Percentiles rank a stretch among this genome's conserved stretches.
Evolutionary conservation across 2,329 filamentous ascomycete genomes (phyloP).

Genomic region (Fusarium oxysporum): DNA sequence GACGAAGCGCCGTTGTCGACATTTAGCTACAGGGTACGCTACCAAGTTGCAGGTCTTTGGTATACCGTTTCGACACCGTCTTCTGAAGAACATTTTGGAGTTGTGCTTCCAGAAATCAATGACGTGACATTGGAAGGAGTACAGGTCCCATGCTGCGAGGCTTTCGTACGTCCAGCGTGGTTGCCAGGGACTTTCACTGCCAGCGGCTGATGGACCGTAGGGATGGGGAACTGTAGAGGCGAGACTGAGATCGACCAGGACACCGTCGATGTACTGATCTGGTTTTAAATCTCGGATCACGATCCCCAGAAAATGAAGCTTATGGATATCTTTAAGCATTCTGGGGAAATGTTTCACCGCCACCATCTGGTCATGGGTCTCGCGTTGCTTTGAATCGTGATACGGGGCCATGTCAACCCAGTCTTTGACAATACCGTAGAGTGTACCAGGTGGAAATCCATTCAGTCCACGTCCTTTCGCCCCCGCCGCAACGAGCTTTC

Average conservation of each 20-base stretch:
- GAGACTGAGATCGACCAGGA: constrained; percentile 16
- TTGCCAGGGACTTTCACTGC: background rate
- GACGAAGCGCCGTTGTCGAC: background rate
- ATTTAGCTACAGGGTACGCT: background rate
- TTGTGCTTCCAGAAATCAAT: background rate
- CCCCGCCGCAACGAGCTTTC: background rate
- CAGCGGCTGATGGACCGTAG: background rate
- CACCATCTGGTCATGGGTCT: background rate
- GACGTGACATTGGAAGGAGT: background rate
- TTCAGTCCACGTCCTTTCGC: background rate
- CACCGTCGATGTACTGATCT: constrained; percentile 21
- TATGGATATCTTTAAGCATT: constrained; percentile 10
- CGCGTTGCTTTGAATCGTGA: background rate
- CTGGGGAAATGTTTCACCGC: background rate
- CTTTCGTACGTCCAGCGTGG: constrained; percentile 14
- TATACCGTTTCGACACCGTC: background rate
- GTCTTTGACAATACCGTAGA: constrained; percentile 16
- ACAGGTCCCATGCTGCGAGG: constrained; percentile 15
- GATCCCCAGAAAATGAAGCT: background rate
- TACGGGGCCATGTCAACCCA: constrained; percentile 4
- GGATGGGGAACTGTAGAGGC: constrained; percentile 18
- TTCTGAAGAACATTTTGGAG: background rate
- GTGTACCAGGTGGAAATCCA: fast-evolving
- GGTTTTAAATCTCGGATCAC: constrained; percentile 1
- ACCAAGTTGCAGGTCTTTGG: background rate